A percentile compares a stretch with the other conserved stretches of the same genome.
Conservation (phyloP, 495 filamentous ascomycete genomes). For the Aspergillus affinis region DNA sequence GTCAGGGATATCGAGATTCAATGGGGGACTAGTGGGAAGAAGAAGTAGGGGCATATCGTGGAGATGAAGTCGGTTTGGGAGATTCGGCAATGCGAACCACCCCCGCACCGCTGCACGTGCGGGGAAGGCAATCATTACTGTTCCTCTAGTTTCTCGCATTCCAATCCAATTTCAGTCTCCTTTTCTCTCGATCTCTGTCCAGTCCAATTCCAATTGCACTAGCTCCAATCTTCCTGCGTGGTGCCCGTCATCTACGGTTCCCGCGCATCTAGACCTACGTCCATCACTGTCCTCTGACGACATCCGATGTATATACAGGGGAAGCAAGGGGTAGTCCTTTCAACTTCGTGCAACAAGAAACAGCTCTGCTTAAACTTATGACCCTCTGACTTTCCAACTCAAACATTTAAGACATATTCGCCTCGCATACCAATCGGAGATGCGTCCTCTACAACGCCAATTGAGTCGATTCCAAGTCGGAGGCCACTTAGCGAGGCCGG, state of each 20-base stretch:
- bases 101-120: conserved; percentile 8
- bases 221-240: no score
- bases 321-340: neutral
- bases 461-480: neutral
- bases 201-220: no score
- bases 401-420: neutral
- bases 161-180: neutral
- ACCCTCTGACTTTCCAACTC: neutral
- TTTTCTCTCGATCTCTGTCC: neutral
- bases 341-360: neutral
- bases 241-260: neutral
- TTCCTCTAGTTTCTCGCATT: neutral
- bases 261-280: neutral
- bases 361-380: neutral
- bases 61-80: no score
- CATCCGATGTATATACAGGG: neutral
- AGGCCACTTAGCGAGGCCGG: neutral
- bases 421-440: neutral
- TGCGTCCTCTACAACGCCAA: neutral
- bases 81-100: conserved; percentile 9
- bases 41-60: no score
- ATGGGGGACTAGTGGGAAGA: neutral
- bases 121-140: conserved; percentile 3
- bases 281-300: neutral
- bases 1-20: no score